Evolutionary conservation across 2,329 filamentous ascomycete species (phyloP), one percentile per base, ranked within the genome.

Genomic region (Ophiostoma ips): DNA sequence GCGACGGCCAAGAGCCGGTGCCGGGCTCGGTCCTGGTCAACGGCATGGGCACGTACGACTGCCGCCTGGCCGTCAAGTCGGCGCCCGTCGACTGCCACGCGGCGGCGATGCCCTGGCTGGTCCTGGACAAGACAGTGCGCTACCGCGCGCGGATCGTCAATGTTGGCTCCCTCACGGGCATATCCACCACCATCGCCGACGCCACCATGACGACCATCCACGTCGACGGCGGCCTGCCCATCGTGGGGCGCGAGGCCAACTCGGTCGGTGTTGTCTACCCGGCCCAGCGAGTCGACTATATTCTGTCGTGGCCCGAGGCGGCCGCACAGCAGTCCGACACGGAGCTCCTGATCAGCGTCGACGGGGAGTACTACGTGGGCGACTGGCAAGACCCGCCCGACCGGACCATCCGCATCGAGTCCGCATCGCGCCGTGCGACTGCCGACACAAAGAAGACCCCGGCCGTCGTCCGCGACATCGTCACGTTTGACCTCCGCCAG

Each of bases 21-120:
- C 71, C 71, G 2, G 69, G 72, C 49, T 71, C 68, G 0, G 53
- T 74, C 2, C 54, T 74, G 1, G 56, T 75, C 28, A 73, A 74
- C 53, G 71, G 70, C 18, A 56, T 56, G 5, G 71, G 71, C 2
- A 53, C 55, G 7, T 75, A 71, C 50, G 58, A 67, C 19, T 74
- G 71, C 55, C 64, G 64, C 1, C 67, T 65, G 64, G 68, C 68
- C 15, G 63, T 69, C 1, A 66, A 67, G 47, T 67, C 67, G 16
- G 59, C 64, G 5, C 70, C 69, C 3, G 55, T 73, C 3, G 63
- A 74, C 50, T 75, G 71, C 53, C 54, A 61, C 5, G 51, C 60
- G 4, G 56, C 60, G 3, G 11, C 40, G 1, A 54, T 48, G 40
- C 56, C 57, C 0, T 37, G 28, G 24, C 21, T 58, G n/a, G 10